These are phyloP conservation scores for Colletotrichum tofieldiae DNA, from an alignment of 2,329 filamentous ascomycete genomes.

Conservation along the genomic window DNA sequence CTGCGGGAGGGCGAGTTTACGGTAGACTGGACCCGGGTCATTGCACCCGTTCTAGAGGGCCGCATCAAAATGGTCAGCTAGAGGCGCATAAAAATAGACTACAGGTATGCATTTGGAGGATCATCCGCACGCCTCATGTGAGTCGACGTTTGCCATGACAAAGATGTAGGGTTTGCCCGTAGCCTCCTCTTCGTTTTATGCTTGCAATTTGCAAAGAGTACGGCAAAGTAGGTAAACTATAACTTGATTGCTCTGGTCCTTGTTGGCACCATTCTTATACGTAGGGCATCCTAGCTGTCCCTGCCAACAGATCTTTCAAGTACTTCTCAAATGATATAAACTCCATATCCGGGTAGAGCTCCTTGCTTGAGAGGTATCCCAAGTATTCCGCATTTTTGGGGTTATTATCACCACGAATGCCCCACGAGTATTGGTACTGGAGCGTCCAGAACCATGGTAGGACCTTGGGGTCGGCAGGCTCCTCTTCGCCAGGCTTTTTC, in stretches of 20 bases:
- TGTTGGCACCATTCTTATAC: background rate
- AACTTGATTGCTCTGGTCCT: background rate
- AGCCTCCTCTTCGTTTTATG: background rate
- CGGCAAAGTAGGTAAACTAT: no score
- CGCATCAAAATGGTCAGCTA: constrained; percentile 71
- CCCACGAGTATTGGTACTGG: constrained; percentile 63
- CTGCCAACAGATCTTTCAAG: background rate
- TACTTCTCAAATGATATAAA: constrained; percentile 1
- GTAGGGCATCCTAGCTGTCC: constrained; percentile 1
- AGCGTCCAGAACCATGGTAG: background rate
- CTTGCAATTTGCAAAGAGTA: fast-evolving
- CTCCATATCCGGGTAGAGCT: constrained; percentile 68
- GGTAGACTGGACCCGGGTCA: constrained; percentile 85
- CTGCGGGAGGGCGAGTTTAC: constrained; percentile 73
- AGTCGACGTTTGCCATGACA: background rate
- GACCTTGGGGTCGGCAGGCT: no score
- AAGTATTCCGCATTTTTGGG: constrained; percentile 68
- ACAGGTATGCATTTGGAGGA: background rate
- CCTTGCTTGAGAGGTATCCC: constrained; percentile 66
- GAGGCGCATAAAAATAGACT: background rate
- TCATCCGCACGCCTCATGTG: background rate
- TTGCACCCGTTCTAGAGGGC: constrained; percentile 84
- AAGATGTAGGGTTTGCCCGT: background rate
- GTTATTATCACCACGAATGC: constrained; percentile 67
- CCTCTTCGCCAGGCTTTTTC: no score